These are phyloP conservation scores for Xerocomus minutiporus DNA, from an alignment of 1,284 basidiomycete genomes.

Conservation along the genomic window DNA sequence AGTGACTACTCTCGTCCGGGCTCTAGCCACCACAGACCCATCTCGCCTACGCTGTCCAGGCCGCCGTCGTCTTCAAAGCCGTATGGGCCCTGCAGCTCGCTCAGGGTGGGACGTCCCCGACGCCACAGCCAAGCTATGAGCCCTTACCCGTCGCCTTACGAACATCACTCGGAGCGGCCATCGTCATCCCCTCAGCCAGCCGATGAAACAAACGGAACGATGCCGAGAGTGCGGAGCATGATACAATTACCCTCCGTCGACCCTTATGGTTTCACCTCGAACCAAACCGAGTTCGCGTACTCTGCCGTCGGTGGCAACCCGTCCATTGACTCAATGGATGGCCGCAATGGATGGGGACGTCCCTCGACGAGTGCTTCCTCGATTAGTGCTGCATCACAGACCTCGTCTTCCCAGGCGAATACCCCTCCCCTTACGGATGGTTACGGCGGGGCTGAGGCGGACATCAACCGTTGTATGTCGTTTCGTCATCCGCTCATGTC, in stretches of 20 bases:
- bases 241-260: slow-evolving; percentile 69
- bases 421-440: slow-evolving; percentile 69
- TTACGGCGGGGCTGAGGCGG: slow-evolving; percentile 55
- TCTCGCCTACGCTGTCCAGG: slow-evolving; percentile 55
- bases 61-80: slow-evolving; percentile 57
- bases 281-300: slow-evolving; percentile 75
- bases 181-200: slow-evolving; percentile 69
- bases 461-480: slow-evolving; percentile 76
- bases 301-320: slow-evolving; percentile 49
- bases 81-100: slow-evolving; percentile 46
- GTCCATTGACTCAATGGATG: slow-evolving; percentile 47
- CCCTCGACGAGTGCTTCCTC: slow-evolving; percentile 73
- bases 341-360: slow-evolving; percentile 48
- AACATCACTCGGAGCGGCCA: slow-evolving; percentile 59
- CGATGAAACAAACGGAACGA: slow-evolving; percentile 48
- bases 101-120: slow-evolving; percentile 64
- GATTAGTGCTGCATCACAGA: slow-evolving; percentile 64
- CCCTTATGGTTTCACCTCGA: slow-evolving; percentile 57
- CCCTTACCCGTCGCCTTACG: slow-evolving; percentile 77
- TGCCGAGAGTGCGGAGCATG: slow-evolving; percentile 74
- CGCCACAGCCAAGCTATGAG: slow-evolving; percentile 80
- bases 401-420: slow-evolving; percentile 71
- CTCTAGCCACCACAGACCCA: slow-evolving; percentile 64
- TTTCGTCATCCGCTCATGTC: slow-evolving; percentile 17
- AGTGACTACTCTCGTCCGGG: slow-evolving; percentile 58